Percentiles rank a stretch among this genome's conserved stretches.
phyloP scores from a whole-genome alignment of 2,329 filamentous ascomycete species.

The Aphanoascus verrucosus region DNA sequence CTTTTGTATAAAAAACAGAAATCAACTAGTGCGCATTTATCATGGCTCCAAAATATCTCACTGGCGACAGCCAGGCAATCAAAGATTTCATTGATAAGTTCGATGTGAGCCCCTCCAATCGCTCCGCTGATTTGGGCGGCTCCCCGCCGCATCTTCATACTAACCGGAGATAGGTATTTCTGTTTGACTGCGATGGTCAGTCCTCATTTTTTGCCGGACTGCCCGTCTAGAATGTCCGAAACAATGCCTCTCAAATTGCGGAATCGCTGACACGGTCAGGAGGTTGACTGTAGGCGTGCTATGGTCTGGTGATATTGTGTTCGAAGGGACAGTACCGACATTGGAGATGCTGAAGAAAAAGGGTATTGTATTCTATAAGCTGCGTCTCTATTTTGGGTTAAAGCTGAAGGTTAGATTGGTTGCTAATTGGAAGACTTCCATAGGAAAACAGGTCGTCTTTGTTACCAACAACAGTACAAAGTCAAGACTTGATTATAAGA shows the following conservation, averaged over 20 bases:
- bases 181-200: slow-evolving; percentile 94
- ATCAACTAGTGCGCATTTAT: neutral
- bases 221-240: too few relatives aligned
- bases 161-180: slow-evolving; percentile 57
- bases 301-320: slow-evolving; percentile 90
- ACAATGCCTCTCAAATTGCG: neutral
- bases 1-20: neutral
- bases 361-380: slow-evolving; percentile 44
- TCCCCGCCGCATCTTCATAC: neutral
- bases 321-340: slow-evolving; percentile 74
- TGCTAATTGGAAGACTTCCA: neutral
- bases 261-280: slow-evolving; percentile 15
- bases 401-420: neutral
- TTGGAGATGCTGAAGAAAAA: slow-evolving; percentile 69
- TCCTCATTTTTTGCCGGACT: neutral
- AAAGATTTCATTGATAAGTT: slow-evolving; percentile 79
- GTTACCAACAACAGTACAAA: slow-evolving; percentile 99
- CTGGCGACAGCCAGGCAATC: slow-evolving; percentile 65
- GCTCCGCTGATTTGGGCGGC: neutral
- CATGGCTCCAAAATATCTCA: slow-evolving; percentile 50
- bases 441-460: slow-evolving; percentile 86
- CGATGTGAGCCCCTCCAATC: slow-evolving; percentile 55
- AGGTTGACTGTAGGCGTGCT: slow-evolving; percentile 64
- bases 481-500: slow-evolving; percentile 80
- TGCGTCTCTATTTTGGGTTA: neutral